Base-by-base conservation (phyloP, 202 grass and related monocot genomes). In the Digitaria exilis region DNA sequence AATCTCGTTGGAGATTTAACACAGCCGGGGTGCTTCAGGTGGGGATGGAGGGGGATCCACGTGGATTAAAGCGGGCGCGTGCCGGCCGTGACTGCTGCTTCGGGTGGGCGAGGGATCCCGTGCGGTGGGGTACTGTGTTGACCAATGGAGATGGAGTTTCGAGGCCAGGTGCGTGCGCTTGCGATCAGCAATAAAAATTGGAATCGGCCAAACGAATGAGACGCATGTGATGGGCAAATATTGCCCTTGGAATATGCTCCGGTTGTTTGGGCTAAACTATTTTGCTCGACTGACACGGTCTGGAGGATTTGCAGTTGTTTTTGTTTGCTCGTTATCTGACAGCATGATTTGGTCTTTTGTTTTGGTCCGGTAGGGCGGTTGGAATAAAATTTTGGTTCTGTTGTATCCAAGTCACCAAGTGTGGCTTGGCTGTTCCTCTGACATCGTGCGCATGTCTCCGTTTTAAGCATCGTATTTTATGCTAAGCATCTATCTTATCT, bases 51-150 rank as follows among this genome's bases (percentile, higher is more conserved):
- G 72, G 65, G 72, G 57, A 44, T 37, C 70, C 66, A 85, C 48
- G 78, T 86, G 87, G 82, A 56, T 34, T 71, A 89, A 85, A 77
- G 82, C 45, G 37, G n/a, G 73, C 67, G 39, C 43, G 73, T 77
- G 87, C 73, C 83, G 79, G 58, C 58, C 78, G 71, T 26, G 78
- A 43, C 85, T 13, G 62, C 39, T 76, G 70, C 25, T 34, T 1
- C 72, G 45, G 9, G 67, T 32, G 82, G 56, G 55, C 45, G 22
- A 66, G 42, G 73, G 79, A 82, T 79, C 79, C 79, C 68, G 59
- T 86, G 88, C 59, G 83, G 79, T 79, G 49, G 79, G 73, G 61
- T 29, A 55, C 46, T 66, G 31, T 77, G 81, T 86, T 74, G 68
- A 82, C 84, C 46, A 13, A 0, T 5, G 34, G n/a, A n/a, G n/a